Conservation (phyloP, 2,329 filamentous ascomycete species). For the Aplosporella prunicola region DNA sequence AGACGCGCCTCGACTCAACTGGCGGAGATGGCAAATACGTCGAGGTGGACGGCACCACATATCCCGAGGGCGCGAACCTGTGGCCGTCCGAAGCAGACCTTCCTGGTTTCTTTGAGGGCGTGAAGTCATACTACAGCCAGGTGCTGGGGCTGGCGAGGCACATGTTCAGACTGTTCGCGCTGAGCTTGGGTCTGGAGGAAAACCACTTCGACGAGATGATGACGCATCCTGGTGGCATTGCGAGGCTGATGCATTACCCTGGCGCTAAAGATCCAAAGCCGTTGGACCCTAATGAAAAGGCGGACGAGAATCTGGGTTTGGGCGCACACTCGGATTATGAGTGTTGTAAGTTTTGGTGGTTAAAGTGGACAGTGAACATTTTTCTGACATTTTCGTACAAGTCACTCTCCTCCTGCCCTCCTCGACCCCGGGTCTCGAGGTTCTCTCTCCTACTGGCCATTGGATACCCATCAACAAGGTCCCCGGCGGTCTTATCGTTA, state of each 20-base stretch:
- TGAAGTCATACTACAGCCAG: conserved; percentile 31
- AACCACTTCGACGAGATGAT: conserved; percentile 32
- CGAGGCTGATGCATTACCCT: conserved; percentile 32
- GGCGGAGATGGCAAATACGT: conserved; percentile 34
- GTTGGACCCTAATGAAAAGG: conserved; percentile 6
- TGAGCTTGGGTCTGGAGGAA: conserved; percentile 30
- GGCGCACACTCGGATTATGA: conserved; percentile 12
- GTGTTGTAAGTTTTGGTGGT: conserved; percentile 11
- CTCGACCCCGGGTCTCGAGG: conserved; percentile 23
- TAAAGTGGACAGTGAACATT: conserved; percentile 27
- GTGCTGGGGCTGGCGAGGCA: conserved; percentile 31
- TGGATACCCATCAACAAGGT: conserved; percentile 30
- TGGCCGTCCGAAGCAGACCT: conserved; percentile 32
- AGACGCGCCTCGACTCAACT: conserved; percentile 27
- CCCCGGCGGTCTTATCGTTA: conserved; percentile 40
- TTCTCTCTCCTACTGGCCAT: conserved; percentile 21
- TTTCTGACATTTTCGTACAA: conserved; percentile 26
- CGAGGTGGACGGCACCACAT: conserved; percentile 29
- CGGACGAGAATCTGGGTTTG: conserved; percentile 8
- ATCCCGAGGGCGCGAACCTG: conserved; percentile 25
- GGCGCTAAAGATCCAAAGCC: conserved; percentile 17
- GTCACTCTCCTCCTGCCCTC: conserved; percentile 25
- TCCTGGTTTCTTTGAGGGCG: conserved; percentile 28
- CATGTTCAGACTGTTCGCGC: conserved; percentile 33
- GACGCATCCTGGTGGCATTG: conserved; percentile 33